Base-by-base conservation (phyloP, 108 stramenopile genomes). In the Skeletonema menzelii region DNA sequence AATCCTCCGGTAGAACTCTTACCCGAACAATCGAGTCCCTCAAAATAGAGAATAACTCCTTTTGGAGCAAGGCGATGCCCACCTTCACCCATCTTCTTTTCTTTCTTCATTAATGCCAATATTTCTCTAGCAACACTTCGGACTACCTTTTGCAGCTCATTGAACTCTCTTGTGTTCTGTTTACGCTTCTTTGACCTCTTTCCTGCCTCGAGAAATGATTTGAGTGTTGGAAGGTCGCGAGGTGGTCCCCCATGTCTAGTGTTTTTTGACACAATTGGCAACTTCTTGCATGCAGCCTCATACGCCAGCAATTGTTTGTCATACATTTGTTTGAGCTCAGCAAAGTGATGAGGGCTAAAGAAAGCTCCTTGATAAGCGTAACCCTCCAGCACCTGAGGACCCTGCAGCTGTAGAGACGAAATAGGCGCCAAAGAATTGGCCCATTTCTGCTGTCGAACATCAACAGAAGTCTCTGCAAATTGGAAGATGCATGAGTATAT, bases 11-110 rank as follows among this genome's bases (percentile, higher is more conserved):
- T 92, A 8, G 82, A 83, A 19, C 79, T 82, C 67, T 92, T 92
- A 8, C 88, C 91, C 28, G 84, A 55, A 59, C 91, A 92, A 80
- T 92, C 91, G 20, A 92, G 65, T 8, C 91, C 91, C 70, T 92
- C 91, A 60, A 92, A 78, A 65, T 92, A 92, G 17, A 92, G 70
- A 53, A 92, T 92, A 38, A 92, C 87, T 46, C 87, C 84, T 27
- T 83, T 80, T 2, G 91, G 91, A 11, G 87, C 91, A 22, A 47
- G 49, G 13, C 42, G 55, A 4, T 42, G 27, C 19, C 37, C 72
- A 28, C 72, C 84, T 7, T 64, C 28, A n/a, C 57, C 72, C 24
- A 63, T 63, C 49, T 64, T 69, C 32, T 76, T 63, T 14, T 88
- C 79, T 35, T 69, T 55, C 20, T 69, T 65, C 3, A 86, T 58